phyloP scores from a whole-genome alignment of 208 protist species.

The Jaenimonas drosophilae region DNA sequence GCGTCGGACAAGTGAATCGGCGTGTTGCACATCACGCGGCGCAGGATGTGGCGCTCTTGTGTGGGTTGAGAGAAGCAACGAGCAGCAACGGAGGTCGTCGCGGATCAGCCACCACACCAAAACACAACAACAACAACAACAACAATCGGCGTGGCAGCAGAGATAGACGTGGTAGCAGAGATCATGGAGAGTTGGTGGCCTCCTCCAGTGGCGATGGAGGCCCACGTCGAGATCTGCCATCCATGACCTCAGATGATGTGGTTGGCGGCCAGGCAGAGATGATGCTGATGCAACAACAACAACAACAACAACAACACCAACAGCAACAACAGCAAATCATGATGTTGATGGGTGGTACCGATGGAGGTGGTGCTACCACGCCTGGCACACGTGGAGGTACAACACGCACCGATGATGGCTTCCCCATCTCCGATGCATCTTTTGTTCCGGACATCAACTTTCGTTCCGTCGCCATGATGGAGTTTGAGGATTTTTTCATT shows the following conservation, averaged over 20 bases:
- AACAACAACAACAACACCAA: background rate
- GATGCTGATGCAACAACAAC: slow-evolving; percentile 3
- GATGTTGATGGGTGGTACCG: background rate
- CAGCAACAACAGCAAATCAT: background rate
- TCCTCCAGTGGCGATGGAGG: too few relatives aligned
- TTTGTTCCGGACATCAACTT: slow-evolving; percentile 8
- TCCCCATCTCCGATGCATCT: too few relatives aligned
- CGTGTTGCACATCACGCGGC: slow-evolving; percentile 6
- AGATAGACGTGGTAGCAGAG: background rate
- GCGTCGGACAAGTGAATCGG: slow-evolving; percentile 23
- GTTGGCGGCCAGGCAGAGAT: too few relatives aligned
- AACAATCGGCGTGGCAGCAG: background rate
- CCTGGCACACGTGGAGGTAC: background rate
- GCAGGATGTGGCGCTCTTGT: slow-evolving; percentile 1
- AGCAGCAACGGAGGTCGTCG: too few relatives aligned
- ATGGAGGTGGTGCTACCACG: background rate
- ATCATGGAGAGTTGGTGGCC: background rate
- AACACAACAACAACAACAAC: background rate
- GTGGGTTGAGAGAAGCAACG: too few relatives aligned
- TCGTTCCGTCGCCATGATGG: slow-evolving; percentile 68
- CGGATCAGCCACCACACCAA: too few relatives aligned
- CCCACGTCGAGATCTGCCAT: too few relatives aligned
- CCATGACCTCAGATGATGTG: too few relatives aligned
- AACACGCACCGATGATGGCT: too few relatives aligned
- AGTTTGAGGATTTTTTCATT: slow-evolving; percentile 85